Evolutionary conservation across 495 filamentous ascomycete genomes (phyloP), one percentile per base, ranked within the genome.

Genomic region (Trichoderma orchidacearum): DNA sequence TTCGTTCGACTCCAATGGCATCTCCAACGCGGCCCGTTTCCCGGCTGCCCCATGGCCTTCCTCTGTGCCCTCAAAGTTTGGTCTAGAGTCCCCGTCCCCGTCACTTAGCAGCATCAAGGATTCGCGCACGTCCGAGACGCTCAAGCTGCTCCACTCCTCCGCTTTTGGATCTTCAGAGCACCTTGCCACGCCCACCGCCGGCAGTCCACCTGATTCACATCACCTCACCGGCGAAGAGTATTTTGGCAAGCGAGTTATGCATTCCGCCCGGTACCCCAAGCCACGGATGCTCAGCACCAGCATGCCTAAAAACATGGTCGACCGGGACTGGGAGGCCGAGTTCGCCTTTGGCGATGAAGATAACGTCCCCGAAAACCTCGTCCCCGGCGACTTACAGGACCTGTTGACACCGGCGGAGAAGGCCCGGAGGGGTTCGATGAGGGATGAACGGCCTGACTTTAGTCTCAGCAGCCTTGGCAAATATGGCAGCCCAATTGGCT

Each of bases 1-100:
- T 11, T 97, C 93, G 1, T 96, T 98, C 65, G 94, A 97, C 67
- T 95, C 89, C 64, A 90, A 97, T 61, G 93, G 93, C 41, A 88
- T 96, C 18, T 96, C 91, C 5, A 86, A 89, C 64, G 87, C 87
- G 55, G 92, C 93, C 25, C 80, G 90, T 53, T 87, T 90, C 64
- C 67, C 67, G 30, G 67, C 59, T 38, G 94, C 89, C 1, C 89
- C 93, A 0, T 89, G 94, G 61, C 92, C 92, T 12, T 86, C 92
- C 7, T 97, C 93, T 1, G 85, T 98, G 31, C 93, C 93, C 1
- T 86, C 90, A 13, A 89, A 90, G 60, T 96, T 97, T 63, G 90
- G 89, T 9, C 70, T 96, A 57, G 93, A 95, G 51, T 94, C 91
- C 2, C 89, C 91, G 17, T 88, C 92, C 0, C 75, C 80, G n/a